A percentile compares a stretch with the other conserved stretches of the same genome.
phyloP scores from a whole-genome alignment of 306 rosid species.

The Psophocarpus tetragonolobus region DNA sequence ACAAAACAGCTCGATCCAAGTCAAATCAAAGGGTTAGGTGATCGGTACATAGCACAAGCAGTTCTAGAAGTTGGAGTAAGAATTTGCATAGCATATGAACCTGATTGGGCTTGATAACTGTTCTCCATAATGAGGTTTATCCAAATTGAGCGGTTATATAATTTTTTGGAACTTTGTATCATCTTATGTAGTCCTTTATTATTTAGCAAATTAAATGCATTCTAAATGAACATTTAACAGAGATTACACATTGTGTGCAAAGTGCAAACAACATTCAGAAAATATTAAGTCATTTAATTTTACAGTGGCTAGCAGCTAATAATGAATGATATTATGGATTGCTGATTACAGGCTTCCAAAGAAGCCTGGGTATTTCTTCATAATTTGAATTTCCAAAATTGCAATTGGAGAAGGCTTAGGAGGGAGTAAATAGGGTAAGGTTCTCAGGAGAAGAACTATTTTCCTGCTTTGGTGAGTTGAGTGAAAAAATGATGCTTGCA shows the following conservation, averaged over 20 bases:
- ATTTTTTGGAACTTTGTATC: background rate
- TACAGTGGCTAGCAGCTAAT: background rate
- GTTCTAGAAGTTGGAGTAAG: background rate
- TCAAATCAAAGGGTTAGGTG: background rate
- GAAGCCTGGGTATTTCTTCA: background rate
- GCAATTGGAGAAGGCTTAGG: background rate
- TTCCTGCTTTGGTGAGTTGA: conserved; percentile 15
- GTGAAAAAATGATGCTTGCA: background rate
- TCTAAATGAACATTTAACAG: background rate
- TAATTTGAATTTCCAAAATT: conserved; percentile 8
- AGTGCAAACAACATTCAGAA: background rate
- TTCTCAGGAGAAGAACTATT: background rate
- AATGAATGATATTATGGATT: background rate
- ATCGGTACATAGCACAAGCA: background rate
- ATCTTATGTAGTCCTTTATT: background rate
- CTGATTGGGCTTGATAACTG: background rate
- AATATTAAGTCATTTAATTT: background rate
- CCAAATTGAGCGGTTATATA: background rate
- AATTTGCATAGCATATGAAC: background rate
- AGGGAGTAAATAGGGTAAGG: conserved; percentile 14
- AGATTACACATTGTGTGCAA: background rate
- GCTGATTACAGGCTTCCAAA: background rate
- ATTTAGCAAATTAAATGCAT: background rate
- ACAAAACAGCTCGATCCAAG: background rate
- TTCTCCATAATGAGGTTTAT: background rate